These are phyloP conservation scores for Paraphaeosphaeria sporulosa DNA, from an alignment of 2,329 filamentous ascomycete genomes.

Conservation along the genomic window DNA sequence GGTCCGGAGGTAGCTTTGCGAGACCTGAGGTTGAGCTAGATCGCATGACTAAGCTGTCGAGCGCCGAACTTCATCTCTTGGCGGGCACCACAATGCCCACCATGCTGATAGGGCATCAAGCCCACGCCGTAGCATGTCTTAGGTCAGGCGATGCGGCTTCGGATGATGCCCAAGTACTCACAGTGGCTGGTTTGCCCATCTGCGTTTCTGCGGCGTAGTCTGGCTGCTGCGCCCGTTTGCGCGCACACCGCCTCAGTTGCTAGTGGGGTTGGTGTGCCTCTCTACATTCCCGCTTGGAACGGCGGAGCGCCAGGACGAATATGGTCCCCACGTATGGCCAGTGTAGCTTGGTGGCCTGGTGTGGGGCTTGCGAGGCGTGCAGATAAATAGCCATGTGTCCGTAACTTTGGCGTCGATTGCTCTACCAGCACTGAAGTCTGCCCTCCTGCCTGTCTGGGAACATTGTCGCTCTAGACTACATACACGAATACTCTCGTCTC, in stretches of 20 bases:
- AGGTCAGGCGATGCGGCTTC: background rate
- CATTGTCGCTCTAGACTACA: background rate
- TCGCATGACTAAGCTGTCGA: conserved; percentile 9
- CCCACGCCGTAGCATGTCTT: background rate
- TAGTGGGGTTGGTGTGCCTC: background rate
- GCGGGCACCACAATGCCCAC: background rate
- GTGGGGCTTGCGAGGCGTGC: background rate
- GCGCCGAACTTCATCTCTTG: background rate
- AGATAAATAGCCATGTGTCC: background rate
- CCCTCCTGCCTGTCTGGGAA: background rate
- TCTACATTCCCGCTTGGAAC: background rate
- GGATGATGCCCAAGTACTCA: background rate
- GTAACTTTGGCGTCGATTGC: background rate
- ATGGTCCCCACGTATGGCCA: background rate
- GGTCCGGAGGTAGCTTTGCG: conserved; percentile 18
- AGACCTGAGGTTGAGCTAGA: conserved; percentile 28
- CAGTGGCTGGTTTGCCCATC: background rate
- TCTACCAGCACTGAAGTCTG: background rate
- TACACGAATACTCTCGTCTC: background rate
- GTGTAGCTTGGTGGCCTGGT: background rate
- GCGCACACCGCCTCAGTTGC: background rate
- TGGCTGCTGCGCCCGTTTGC: background rate
- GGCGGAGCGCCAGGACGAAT: background rate
- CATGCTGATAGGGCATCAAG: background rate
- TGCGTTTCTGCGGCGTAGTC: background rate